Conservation (phyloP, 2,329 filamentous ascomycete genomes). For the Atkinsonella texensis region DNA sequence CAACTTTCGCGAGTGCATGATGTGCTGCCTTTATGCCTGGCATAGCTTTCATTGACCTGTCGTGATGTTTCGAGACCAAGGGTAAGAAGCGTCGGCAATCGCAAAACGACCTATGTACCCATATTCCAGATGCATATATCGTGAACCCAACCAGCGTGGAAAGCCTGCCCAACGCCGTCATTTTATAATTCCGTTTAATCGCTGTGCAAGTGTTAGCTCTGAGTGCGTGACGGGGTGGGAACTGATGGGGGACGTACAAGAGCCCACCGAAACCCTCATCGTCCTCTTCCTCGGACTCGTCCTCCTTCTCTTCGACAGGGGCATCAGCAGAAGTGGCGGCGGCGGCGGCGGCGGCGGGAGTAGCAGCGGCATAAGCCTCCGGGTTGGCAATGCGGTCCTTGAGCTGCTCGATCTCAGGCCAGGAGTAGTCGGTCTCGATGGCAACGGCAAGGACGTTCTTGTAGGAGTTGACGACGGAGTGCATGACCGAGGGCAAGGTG, state of each 20-base stretch:
- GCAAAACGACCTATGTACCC: slow-evolving; percentile 35
- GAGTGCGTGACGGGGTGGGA: no score
- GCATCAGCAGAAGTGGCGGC: slow-evolving; percentile 34
- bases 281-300: slow-evolving; percentile 56
- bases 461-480: slow-evolving; percentile 95
- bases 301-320: slow-evolving; percentile 49
- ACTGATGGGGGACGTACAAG: slow-evolving; percentile 39
- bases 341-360: slow-evolving; percentile 54
- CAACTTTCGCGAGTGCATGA: background rate
- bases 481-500: slow-evolving; percentile 88
- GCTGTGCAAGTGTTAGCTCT: slow-evolving; percentile 31
- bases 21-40: background rate
- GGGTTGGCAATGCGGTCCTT: slow-evolving; percentile 99
- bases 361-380: slow-evolving; percentile 81
- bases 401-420: slow-evolving; percentile 92
- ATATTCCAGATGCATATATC: slow-evolving; percentile 25
- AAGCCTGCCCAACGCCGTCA: slow-evolving; percentile 28
- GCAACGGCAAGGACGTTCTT: slow-evolving; percentile 92
- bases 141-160: slow-evolving; percentile 30
- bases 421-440: slow-evolving; percentile 80
- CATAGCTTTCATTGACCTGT: slow-evolving; percentile 17
- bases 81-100: slow-evolving; percentile 25
- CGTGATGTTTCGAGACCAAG: slow-evolving; percentile 19
- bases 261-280: slow-evolving; percentile 68
- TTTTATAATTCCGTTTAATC: slow-evolving; percentile 35